Conservation (phyloP, 768 basidiomycete genomes). For the Lepiota brunneoincarnata region DNA sequence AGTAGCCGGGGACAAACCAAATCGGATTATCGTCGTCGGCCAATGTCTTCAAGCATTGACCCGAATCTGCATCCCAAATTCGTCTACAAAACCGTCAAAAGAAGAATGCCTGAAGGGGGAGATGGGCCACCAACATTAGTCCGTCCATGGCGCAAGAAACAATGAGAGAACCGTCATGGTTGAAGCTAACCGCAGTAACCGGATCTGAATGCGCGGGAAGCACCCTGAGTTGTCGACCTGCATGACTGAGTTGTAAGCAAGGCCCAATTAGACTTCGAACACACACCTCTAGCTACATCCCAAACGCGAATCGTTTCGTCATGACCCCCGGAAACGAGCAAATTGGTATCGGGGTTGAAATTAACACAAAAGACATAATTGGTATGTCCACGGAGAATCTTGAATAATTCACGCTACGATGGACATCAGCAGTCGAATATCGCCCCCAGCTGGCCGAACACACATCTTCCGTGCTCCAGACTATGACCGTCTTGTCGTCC, state of each 20-base stretch:
- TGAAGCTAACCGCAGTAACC: constrained; percentile 92
- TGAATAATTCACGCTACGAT: constrained; percentile 53
- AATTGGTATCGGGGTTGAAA: constrained; percentile 86
- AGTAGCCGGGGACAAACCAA: constrained; percentile 47
- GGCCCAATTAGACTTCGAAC: neutral
- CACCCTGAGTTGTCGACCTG: constrained; percentile 82
- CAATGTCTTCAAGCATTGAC: constrained; percentile 95
- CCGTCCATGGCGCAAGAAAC: constrained; percentile 97
- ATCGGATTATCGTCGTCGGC: constrained; percentile 97
- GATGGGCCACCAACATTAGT: constrained; percentile 63
- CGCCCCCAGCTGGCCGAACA: constrained; percentile 3
- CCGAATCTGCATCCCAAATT: constrained; percentile 96
- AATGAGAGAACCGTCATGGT: constrained; percentile 91
- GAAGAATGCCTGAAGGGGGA: neutral
- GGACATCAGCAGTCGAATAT: constrained; percentile 11
- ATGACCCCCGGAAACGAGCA: constrained; percentile 90
- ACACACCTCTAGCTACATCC: constrained; percentile 87
- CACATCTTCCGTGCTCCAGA: constrained; percentile 80
- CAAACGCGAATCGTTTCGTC: constrained; percentile 97
- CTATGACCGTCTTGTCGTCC: constrained; percentile 85
- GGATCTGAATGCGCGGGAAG: constrained; percentile 97
- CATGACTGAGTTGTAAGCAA: neutral
- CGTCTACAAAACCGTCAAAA: constrained; percentile 52
- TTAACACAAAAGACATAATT: constrained; percentile 94
- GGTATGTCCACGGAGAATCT: constrained; percentile 80